phyloP scores from a whole-genome alignment of 2,329 filamentous ascomycete species.

The Penicillium rolfsii region DNA sequence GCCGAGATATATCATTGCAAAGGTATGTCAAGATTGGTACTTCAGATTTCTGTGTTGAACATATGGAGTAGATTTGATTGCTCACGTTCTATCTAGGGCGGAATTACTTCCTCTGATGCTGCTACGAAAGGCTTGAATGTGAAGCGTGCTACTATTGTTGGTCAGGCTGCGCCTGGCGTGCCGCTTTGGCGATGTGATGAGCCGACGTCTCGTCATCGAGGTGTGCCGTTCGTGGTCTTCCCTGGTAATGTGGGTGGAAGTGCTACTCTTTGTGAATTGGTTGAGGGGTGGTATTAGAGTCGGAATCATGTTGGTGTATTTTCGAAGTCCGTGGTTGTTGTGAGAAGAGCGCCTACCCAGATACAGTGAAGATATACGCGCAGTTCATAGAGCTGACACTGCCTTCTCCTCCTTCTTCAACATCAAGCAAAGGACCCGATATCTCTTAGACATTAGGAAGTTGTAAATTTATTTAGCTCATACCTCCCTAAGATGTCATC shows the following conservation, averaged over 20 bases:
- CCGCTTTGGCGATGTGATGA: conserved; percentile 64
- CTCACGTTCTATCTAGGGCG: conserved; percentile 46
- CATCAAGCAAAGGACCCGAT: neutral
- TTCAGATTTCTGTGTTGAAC: no score
- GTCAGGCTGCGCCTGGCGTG: conserved; percentile 61
- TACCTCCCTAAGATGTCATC: neutral
- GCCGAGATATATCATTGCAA: conserved; percentile 62
- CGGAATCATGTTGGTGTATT: neutral
- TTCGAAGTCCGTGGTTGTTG: neutral
- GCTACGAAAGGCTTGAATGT: conserved; percentile 61
- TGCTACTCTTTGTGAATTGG: conserved; percentile 52
- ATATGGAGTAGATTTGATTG: neutral
- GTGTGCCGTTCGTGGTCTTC: conserved; percentile 61
- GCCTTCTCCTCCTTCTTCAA: no score
- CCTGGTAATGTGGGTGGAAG: conserved; percentile 62
- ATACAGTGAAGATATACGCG: neutral
- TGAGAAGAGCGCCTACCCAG: neutral
- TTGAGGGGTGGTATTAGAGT: conserved; percentile 44
- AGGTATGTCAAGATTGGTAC: conserved; percentile 33
- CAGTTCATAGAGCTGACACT: neutral
- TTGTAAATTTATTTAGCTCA: neutral
- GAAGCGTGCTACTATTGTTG: conserved; percentile 58
- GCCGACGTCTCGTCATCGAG: conserved; percentile 53
- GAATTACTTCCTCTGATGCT: conserved; percentile 63
- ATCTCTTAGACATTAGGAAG: neutral